Evolutionary conservation across 441 rosid genomes (phyloP), one percentile per base, ranked within the genome.

Genomic region (Adansonia grandidieri): DNA sequence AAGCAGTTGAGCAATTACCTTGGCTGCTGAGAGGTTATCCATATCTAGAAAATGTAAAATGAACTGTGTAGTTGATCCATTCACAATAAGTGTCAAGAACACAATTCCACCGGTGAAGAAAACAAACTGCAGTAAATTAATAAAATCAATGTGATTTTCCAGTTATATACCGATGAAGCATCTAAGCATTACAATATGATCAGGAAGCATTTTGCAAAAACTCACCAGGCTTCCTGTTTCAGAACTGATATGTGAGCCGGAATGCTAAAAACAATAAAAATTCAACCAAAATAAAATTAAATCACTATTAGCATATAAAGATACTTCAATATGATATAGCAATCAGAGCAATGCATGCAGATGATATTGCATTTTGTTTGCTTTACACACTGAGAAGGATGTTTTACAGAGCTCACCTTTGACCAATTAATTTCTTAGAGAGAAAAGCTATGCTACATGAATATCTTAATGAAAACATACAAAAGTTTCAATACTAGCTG

Each of bases 51-150:
- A 82, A 82, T 85, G 96, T 82, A 96, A 79, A 74, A 96, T 20
- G 69, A 91, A 88, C 79, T 94, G 98, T 8, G 96, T 90, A 73
- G 96, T 93, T 74, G 99, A 93, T 79, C 99, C 99, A 85, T 94
- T 96, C 73, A 96, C 80, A 53, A 88, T 86, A 60, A 96, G 92
- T 3, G 99, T 94, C 84, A 96, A 85, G 88, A 96, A 91, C 73
- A 96, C 98, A 62, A 96, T 94, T 77, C 99, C 98, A 65, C 99
- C 98, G 4, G 97, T 94, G 88, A 92, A 87, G 89, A 96, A 93
- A 65, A 92, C 86, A 83, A 94, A 94, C 99, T 96, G 89, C 84
- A 80, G 77, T 75, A 47, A 73, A 73, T 40, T 32, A 50, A 71
- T 14, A 78, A 70, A n/a, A 71, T 53, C 48, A 37, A 54, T 53